Evolutionary conservation across 164 flowering plant species (phyloP).

Genomic region (Umbellularia californica): DNA sequence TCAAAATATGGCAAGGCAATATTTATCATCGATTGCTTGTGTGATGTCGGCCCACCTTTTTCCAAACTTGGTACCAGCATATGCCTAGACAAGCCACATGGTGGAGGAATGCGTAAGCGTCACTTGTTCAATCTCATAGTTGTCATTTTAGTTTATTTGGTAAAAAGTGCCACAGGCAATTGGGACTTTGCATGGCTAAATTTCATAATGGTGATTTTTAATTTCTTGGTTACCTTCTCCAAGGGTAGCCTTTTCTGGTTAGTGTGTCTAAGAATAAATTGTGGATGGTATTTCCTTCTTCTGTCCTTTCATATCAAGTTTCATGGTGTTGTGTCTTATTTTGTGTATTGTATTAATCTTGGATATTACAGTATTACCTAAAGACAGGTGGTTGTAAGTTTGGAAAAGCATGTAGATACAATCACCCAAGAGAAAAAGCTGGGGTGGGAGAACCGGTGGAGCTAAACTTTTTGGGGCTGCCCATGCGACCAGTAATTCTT

Average conservation of each 20-base stretch:
- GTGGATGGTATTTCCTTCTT: neutral
- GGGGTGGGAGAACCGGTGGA: conserved; percentile 32
- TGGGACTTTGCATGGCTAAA: no score
- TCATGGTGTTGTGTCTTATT: neutral
- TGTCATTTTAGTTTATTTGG: neutral
- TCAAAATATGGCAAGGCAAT: no score
- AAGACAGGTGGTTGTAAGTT: conserved; percentile 75
- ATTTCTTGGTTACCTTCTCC: no score
- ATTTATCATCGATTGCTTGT: no score
- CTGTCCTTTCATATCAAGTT: neutral
- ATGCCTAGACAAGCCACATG: no score
- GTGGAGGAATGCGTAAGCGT: no score
- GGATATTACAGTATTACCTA: conserved; percentile 64
- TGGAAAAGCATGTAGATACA: conserved; percentile 73
- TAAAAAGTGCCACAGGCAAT: no score
- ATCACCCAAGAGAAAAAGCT: conserved; percentile 50
- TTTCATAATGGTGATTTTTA: no score
- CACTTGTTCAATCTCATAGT: neutral
- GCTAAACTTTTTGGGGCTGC: conserved; percentile 79
- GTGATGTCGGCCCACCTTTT: no score
- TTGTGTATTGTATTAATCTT: neutral
- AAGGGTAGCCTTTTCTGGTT: neutral
- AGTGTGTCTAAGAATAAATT: neutral
- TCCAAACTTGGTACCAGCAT: no score
- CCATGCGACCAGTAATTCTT: conserved; percentile 69